Percentiles rank a stretch among this genome's conserved stretches.
phyloP scores from a whole-genome alignment of 805 yeast species.

The Starmerella bacillaris region DNA sequence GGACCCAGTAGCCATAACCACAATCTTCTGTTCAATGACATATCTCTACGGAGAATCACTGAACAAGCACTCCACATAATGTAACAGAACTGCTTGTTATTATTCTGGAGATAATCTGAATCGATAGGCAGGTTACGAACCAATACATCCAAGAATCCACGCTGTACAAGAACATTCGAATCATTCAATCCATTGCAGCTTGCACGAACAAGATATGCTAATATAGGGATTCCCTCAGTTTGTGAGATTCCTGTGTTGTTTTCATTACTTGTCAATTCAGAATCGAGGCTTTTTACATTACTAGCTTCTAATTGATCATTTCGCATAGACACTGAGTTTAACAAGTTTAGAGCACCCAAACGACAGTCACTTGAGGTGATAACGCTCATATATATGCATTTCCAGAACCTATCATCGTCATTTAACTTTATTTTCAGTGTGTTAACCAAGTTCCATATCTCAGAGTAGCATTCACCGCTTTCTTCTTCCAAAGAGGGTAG shows the following conservation, averaged over 20 bases:
- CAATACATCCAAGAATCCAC: constrained; percentile 77
- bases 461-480: constrained; percentile 59
- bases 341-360: constrained; percentile 69
- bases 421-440: constrained; percentile 36
- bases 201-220: constrained; percentile 62
- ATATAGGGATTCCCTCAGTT: constrained; percentile 61
- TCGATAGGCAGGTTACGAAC: constrained; percentile 48
- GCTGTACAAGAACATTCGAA: constrained; percentile 50
- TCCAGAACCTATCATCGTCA: constrained; percentile 76
- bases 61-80: constrained; percentile 40
- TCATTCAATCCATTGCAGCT: constrained; percentile 52
- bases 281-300: neutral
- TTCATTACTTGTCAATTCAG: neutral
- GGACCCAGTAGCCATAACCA: constrained; percentile 93
- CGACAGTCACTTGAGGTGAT: constrained; percentile 64
- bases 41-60: constrained; percentile 64
- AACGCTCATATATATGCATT: constrained; percentile 52
- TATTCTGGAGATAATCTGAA: constrained; percentile 33
- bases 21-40: constrained; percentile 83
- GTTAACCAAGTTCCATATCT: constrained; percentile 43
- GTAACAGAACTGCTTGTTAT: constrained; percentile 36
- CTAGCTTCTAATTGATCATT: constrained; percentile 21
- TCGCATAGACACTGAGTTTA: constrained; percentile 25
- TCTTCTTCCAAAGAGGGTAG: constrained; percentile 88
- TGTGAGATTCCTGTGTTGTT: constrained; percentile 5